Evolutionary conservation across 164 flowering plant genomes (phyloP), one percentile per base, ranked within the genome.

Genomic region (Magnolia officinalis): DNA sequence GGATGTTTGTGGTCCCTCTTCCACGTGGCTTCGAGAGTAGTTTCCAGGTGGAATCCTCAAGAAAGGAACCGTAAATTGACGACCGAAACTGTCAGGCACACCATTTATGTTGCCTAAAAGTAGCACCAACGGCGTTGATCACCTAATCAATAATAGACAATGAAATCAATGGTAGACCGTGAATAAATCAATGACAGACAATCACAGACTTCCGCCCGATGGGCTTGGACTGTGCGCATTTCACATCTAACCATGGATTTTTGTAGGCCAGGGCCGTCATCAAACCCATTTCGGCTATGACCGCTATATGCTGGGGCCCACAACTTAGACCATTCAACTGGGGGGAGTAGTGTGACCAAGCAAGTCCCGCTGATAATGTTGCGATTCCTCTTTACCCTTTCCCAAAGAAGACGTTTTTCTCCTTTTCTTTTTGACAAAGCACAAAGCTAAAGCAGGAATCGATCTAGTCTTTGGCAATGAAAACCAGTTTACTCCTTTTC

Each of bases 391-490:
- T 21, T n/a, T n/a, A n/a, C 24, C 9, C 24, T 8, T n/a, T 64
- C 24, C 67, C 67, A 64, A 64, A 64, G 67, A 64, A 64, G 24
- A n/a, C 24, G 67, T n/a, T 64, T 64, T 64, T 21, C 67, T 21
- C 24, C 67, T 21, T 64, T 64, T 20, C 24, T 21, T 64, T 64
- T 64, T 64, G 67, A 64, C 24, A 64, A 64, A 64, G 67, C 21
- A 64, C 21, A 64, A 64, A 64, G 67, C 67, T 19, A 64, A 64
- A 59, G 63, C n/a, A 14, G 63, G n/a, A 59, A 59, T 59, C n/a
- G 19, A 59, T 59, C 63, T 59, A 19, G 19, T 1, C 63, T 59
- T 59, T 59, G n/a, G n/a, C 63, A 59, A 59, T 0, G 63, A 59
- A 59, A 59, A 59, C 18, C 63, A 10, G 16, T 59, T 59, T 10